Percentiles rank a stretch among this genome's conserved stretches.
Evolutionary conservation across 495 filamentous ascomycete species (phyloP).

Genomic region (Hypoxylon crocopeplum): DNA sequence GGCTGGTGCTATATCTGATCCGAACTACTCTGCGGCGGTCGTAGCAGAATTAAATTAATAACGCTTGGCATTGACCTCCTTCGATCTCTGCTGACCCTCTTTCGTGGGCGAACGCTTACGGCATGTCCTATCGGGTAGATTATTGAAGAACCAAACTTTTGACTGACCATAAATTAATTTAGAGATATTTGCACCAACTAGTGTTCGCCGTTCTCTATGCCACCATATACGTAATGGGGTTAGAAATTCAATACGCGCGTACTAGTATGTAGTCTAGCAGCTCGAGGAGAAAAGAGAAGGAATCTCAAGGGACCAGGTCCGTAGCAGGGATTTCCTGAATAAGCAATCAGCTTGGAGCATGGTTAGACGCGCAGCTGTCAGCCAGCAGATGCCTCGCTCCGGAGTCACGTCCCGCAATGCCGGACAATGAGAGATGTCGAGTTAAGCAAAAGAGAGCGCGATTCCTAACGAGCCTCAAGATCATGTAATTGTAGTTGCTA

Average conservation of each 20-base stretch:
- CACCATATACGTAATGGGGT: neutral
- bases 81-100: slow-evolving; percentile 5
- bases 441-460: slow-evolving; percentile 9
- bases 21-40: slow-evolving; percentile 20
- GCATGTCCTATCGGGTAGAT: slow-evolving; percentile 29
- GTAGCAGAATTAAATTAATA: slow-evolving; percentile 32
- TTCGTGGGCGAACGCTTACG: slow-evolving; percentile 10
- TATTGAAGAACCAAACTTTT: slow-evolving; percentile 1
- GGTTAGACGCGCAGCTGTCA: slow-evolving; percentile 9
- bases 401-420: slow-evolving; percentile 29
- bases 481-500: slow-evolving; percentile 9
- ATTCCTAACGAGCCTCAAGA: slow-evolving; percentile 23
- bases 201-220: no score
- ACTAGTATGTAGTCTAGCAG: neutral
- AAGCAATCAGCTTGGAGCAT: slow-evolving; percentile 19
- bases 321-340: slow-evolving; percentile 6
- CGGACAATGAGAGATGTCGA: slow-evolving; percentile 17
- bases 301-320: slow-evolving; percentile 1
- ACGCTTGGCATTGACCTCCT: slow-evolving; percentile 26
- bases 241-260: neutral
- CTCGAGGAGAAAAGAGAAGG: slow-evolving; percentile 3
- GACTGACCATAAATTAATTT: neutral
- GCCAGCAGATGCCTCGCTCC: slow-evolving; percentile 18
- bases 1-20: slow-evolving; percentile 35
- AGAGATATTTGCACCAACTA: neutral